Conservation (phyloP, 129 eudicot genomes). For the Pittosporum tobira region DNA sequence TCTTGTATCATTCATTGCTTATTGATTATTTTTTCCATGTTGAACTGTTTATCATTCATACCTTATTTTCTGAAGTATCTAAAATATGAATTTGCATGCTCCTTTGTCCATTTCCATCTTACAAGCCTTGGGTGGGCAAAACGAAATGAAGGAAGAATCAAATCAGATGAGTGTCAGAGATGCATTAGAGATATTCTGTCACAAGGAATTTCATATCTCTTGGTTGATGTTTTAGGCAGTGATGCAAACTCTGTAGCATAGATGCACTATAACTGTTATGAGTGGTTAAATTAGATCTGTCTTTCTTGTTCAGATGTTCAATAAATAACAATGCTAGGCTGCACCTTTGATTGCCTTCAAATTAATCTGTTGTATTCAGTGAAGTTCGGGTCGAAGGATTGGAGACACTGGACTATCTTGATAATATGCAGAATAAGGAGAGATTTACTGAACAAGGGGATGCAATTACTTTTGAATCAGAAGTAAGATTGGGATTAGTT, state of each 20-base stretch:
- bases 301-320: not conserved
- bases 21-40: not conserved
- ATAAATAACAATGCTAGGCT: not conserved
- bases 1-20: not conserved
- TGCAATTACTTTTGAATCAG: constrained; percentile 71
- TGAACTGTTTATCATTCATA: not conserved
- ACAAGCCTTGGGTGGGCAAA: too few relatives aligned
- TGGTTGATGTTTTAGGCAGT: too few relatives aligned
- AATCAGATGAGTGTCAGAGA: too few relatives aligned
- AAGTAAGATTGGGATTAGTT: constrained; percentile 36
- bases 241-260: too few relatives aligned
- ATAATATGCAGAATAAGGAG: constrained; percentile 54
- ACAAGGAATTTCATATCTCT: too few relatives aligned
- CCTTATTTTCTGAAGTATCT: not conserved
- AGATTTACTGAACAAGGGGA: constrained; percentile 73
- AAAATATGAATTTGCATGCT: not conserved
- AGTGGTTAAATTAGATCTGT: not conserved
- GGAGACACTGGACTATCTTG: constrained; percentile 76
- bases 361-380: constrained; percentile 32
- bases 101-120: too few relatives aligned
- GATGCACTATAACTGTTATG: not conserved
- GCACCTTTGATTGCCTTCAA: constrained; percentile 4
- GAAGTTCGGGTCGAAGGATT: constrained; percentile 84
- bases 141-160: too few relatives aligned
- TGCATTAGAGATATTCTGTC: too few relatives aligned